A percentile compares a stretch with the other conserved stretches of the same genome.
Conservation (phyloP, 441 rosid species). For the Gossypium davidsonii region DNA sequence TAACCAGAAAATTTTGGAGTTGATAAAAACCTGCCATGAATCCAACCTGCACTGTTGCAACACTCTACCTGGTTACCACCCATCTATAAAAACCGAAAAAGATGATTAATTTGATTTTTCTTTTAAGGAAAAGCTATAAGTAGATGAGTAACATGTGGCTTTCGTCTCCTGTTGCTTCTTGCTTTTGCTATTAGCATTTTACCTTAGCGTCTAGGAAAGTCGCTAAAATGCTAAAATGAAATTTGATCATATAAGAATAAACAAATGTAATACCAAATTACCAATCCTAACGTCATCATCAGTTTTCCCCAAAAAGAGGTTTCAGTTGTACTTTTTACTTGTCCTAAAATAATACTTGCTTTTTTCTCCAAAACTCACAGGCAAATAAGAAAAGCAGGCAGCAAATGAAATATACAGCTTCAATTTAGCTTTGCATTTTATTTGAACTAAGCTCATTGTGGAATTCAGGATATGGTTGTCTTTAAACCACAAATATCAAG, state of each 20-base stretch:
- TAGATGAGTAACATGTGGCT: neutral
- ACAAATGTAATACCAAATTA: neutral
- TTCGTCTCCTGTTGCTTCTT: neutral
- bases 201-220: neutral
- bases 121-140: neutral
- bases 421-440: constrained; percentile 2
- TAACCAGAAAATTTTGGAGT: neutral
- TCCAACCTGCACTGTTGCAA: neutral
- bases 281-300: neutral
- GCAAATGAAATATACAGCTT: neutral
- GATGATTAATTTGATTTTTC: neutral
- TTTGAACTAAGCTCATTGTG: constrained; percentile 5
- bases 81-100: neutral
- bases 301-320: neutral
- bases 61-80: neutral
- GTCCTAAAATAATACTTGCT: neutral
- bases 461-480: constrained; percentile 81
- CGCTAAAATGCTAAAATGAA: neutral
- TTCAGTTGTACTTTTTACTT: neutral
- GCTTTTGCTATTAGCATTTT: neutral
- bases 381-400: neutral
- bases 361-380: neutral
- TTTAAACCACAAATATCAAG: constrained; percentile 77
- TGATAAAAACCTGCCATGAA: neutral
- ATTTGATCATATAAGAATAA: neutral